Evolutionary conservation across 2,329 filamentous ascomycete species (phyloP).

Genomic region (Lachnellula subtilissima): DNA sequence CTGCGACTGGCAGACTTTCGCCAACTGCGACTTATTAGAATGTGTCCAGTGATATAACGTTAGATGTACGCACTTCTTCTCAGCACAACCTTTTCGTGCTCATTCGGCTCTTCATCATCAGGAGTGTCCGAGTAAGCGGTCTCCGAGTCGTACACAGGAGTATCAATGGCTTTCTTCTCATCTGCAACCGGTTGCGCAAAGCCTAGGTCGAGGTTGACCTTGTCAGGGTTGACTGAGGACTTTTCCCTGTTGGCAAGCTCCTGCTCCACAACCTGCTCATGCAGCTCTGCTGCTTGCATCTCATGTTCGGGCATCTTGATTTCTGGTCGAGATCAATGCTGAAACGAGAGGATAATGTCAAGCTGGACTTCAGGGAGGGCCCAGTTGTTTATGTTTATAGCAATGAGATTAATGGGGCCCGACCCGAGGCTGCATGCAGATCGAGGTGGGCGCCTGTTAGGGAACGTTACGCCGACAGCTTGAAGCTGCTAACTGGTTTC

Average conservation of each 20-base stretch:
- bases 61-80: conserved; percentile 10
- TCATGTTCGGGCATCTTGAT: conserved; percentile 18
- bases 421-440: background rate
- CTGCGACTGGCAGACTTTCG: conserved; percentile 11
- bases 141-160: conserved; percentile 1
- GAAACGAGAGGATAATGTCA: background rate
- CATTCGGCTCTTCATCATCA: conserved; percentile 16
- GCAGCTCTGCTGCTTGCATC: conserved; percentile 17
- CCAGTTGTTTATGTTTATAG: background rate
- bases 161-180: background rate
- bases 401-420: background rate
- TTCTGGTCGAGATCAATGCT: background rate
- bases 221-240: conserved; percentile 6
- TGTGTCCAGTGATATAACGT: background rate
- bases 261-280: conserved; percentile 14
- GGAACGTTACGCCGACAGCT: background rate
- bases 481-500: background rate
- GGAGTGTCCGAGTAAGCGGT: conserved; percentile 11
- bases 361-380: background rate
- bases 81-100: conserved; percentile 10
- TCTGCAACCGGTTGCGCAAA: conserved; percentile 7
- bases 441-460: background rate
- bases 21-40: conserved; percentile 4
- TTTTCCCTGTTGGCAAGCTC: conserved; percentile 7
- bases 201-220: conserved; percentile 12